Conservation (phyloP, 2,329 filamentous ascomycete genomes). For the Fusarium heterosporum region DNA sequence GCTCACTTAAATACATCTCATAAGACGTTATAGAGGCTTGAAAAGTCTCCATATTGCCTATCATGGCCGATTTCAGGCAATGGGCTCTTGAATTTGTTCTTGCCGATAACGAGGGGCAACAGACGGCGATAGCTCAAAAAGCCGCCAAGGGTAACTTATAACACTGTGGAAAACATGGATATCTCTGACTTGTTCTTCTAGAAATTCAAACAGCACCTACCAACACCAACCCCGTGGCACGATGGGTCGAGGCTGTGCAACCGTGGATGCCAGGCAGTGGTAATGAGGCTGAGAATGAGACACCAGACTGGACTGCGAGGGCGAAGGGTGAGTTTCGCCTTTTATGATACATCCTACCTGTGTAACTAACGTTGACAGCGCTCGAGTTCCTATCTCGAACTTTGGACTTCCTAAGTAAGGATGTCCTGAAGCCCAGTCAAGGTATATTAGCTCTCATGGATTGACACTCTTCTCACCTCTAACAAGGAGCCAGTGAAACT, state of each 20-base stretch:
- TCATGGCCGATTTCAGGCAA: slow-evolving; percentile 64
- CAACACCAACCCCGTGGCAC: slow-evolving; percentile 60
- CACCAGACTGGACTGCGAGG: slow-evolving; percentile 64
- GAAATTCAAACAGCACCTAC: slow-evolving; percentile 60
- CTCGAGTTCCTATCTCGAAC: slow-evolving; percentile 68
- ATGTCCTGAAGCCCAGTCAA: slow-evolving; percentile 63
- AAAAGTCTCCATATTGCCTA: not conserved
- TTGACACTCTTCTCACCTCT: not conserved
- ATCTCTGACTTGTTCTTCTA: slow-evolving; percentile 41
- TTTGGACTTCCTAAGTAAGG: slow-evolving; percentile 60
- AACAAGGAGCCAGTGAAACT: slow-evolving; percentile 55
- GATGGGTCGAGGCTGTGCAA: slow-evolving; percentile 67
- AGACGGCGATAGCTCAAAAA: slow-evolving; percentile 56
- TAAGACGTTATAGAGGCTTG: not conserved
- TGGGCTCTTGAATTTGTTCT: slow-evolving; percentile 67
- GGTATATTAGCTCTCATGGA: slow-evolving; percentile 47
- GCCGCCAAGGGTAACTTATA: slow-evolving; percentile 57
- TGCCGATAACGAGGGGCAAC: slow-evolving; percentile 59
- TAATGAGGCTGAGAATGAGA: slow-evolving; percentile 55
- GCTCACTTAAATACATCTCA: not conserved
- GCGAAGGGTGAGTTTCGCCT: slow-evolving; percentile 59
- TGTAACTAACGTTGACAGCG: slow-evolving; percentile 51
- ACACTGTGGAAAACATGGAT: not conserved
- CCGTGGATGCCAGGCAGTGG: slow-evolving; percentile 63
- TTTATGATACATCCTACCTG: not conserved